Conservation (phyloP, 495 filamentous ascomycete genomes). For the Penicillium samsonianum region DNA sequence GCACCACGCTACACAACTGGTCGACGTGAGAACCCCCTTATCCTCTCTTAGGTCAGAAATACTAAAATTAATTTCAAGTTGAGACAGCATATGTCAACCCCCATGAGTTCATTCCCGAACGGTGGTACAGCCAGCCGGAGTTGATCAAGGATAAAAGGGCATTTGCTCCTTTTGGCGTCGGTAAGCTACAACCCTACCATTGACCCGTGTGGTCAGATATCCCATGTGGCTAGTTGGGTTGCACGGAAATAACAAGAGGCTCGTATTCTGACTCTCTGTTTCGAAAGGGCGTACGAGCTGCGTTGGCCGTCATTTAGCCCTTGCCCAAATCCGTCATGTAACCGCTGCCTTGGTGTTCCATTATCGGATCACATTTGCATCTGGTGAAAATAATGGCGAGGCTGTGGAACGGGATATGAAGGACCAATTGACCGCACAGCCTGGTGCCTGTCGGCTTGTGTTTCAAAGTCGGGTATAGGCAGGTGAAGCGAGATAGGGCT, state of each 20-base stretch:
- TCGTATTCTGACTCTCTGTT: constrained; percentile 16
- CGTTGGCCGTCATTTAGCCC: constrained; percentile 53
- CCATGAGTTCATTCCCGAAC: constrained; percentile 47
- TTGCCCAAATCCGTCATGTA: constrained; percentile 45
- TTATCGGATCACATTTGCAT: constrained; percentile 40
- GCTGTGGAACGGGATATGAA: constrained; percentile 36
- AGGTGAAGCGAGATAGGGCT: neutral
- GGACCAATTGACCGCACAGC: constrained; percentile 45
- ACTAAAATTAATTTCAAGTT: constrained; percentile 11
- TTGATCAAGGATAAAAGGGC: constrained; percentile 43
- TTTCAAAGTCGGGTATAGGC: neutral
- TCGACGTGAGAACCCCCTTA: constrained; percentile 20
- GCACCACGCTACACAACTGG: constrained; percentile 38
- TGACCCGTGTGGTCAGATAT: neutral
- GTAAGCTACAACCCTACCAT: constrained; percentile 18
- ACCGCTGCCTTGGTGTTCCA: constrained; percentile 28
- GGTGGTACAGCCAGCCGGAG: constrained; percentile 43
- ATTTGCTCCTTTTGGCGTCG: constrained; percentile 51
- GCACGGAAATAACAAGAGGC: neutral
- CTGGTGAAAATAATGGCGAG: constrained; percentile 38
- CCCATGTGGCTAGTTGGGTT: neutral
- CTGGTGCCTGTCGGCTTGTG: constrained; percentile 19
- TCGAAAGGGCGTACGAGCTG: constrained; percentile 43
- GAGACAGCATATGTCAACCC: constrained; percentile 13
- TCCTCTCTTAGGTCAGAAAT: neutral